Evolutionary conservation across 2,329 filamentous ascomycete genomes (phyloP).

Genomic region (Cercospora nicotianae): DNA sequence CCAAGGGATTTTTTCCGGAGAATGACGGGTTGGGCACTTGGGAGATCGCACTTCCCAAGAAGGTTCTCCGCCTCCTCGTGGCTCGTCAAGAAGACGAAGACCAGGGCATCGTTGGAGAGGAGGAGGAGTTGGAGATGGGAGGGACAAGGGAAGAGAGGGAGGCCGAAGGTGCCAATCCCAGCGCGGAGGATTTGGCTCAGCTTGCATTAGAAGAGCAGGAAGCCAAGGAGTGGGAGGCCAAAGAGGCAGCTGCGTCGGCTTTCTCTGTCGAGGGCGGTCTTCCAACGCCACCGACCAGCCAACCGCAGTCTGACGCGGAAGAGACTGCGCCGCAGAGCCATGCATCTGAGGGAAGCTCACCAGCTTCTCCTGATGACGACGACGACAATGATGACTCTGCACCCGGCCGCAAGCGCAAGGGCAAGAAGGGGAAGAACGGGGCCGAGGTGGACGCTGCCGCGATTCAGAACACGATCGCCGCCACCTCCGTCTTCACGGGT

Average conservation of each 20-base stretch:
- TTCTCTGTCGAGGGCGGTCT: neutral
- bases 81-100: too few relatives aligned
- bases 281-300: neutral
- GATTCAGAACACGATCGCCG: neutral
- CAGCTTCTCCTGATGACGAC: neutral
- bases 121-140: neutral
- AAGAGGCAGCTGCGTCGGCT: neutral
- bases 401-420: neutral
- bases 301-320: neutral
- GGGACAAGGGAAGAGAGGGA: neutral
- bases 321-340: neutral
- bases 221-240: neutral
- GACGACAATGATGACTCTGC: neutral
- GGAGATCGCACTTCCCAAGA: neutral
- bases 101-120: neutral
- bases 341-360: neutral
- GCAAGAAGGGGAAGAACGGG: neutral
- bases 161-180: neutral
- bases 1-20: neutral
- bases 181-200: neutral
- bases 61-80: neutral
- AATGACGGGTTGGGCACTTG: neutral
- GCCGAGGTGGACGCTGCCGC: neutral
- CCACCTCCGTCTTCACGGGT: neutral
- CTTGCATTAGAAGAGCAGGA: neutral